phyloP scores from a whole-genome alignment of 345 rosid species.

The Capsella bursapastoris region DNA sequence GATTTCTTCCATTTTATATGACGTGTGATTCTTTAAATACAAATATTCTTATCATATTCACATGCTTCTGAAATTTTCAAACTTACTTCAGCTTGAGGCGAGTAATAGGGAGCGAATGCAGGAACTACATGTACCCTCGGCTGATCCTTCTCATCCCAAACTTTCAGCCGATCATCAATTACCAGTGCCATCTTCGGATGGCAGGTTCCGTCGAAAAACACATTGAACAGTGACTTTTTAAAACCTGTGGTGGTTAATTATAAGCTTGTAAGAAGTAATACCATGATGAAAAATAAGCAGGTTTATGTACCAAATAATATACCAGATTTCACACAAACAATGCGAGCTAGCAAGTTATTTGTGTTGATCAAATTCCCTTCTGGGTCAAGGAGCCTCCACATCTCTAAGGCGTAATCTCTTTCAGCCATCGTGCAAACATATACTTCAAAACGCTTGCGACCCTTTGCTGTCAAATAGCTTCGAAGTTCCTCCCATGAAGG shows the following conservation, averaged over 20 bases:
- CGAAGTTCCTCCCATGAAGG: conserved; percentile 99
- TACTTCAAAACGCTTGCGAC: conserved; percentile 98
- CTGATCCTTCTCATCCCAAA: conserved; percentile 99
- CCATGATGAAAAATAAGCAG: conserved; percentile 25
- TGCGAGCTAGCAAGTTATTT: conserved; percentile 76
- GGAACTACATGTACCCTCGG: conserved; percentile 98
- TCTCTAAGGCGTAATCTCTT: conserved; percentile 96
- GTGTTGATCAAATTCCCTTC: conserved; percentile 84
- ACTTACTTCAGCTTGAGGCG: conserved; percentile 98
- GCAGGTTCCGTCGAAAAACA: conserved; percentile 86
- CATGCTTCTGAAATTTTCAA: conserved; percentile 35
- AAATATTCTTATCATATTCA: conserved; percentile 23
- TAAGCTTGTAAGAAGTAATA: conserved; percentile 25
- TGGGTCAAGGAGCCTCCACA: conserved; percentile 99
- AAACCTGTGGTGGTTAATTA: conserved; percentile 55
- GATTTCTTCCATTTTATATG: conserved; percentile 6
- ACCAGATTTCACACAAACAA: conserved; percentile 98
- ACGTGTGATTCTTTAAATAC: not conserved
- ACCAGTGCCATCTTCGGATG: conserved; percentile 98
- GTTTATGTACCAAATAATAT: conserved; percentile 1
- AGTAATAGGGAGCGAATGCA: conserved; percentile 95
- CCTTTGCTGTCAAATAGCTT: conserved; percentile 91
- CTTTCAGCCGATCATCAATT: conserved; percentile 95
- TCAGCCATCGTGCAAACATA: conserved; percentile 99
- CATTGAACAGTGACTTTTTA: conserved; percentile 85